Base-by-base conservation (phyloP, 306 rosid species). In the Parietaria judaica region DNA sequence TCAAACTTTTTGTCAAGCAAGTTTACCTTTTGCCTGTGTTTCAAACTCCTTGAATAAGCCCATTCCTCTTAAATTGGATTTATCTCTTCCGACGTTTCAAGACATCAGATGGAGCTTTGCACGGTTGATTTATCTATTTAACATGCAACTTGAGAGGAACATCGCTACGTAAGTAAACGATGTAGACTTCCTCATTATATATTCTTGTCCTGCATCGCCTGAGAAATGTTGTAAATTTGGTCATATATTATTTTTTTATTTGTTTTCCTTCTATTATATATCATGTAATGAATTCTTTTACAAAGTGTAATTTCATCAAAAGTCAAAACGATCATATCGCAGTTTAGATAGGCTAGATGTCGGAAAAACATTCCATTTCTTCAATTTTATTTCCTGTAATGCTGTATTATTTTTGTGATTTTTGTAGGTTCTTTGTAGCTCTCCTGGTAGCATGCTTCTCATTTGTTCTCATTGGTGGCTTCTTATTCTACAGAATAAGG, bases 71-170 rank as follows among this genome's bases (percentile, higher is more conserved):
- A 70, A 73, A 11, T 76, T 88, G 85, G 86, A 88, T 55, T 90
- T 82, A 68, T 82, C 86, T 69, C 78, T 86, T 57, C 99, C 95
- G 64, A 84, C 90, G 60, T 65, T 92, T 52, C 65, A 56, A 55
- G 87, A 88, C 77, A 52, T 92, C 72, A 71, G 65, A 60, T 88
- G 94, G 99, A 77, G 78, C 85, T 76, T 92, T 39, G 71, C 83
- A 15, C 78, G 99, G 70, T 54, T 86, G 70, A 60, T 84, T 47
- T 92, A 88, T 81, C 77, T 88, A 54, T 89, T 92, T 72, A 76
- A 92, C 70, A 65, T 88, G 69, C 97, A 86, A 69, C 79, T 92
- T 36, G 99, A 92, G 72, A 84, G 84, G 78, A 92, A 92, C 72
- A 88, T 88, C 79, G 88, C 84, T 74, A 88, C 90, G 99, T 92